These are phyloP conservation scores for Candida lessepsii DNA, from an alignment of 805 yeast species.

Conservation along the genomic window DNA sequence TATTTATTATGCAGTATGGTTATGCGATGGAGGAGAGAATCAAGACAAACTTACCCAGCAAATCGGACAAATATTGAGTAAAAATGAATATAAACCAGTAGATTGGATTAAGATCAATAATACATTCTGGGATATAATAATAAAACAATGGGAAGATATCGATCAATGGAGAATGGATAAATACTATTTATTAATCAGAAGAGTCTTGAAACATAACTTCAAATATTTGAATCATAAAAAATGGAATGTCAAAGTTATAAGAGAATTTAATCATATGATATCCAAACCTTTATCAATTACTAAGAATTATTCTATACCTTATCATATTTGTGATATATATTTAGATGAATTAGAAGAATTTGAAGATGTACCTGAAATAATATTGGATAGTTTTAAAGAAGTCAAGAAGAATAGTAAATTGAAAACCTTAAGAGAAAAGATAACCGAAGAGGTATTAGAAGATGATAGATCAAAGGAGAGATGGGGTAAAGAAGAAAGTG, in stretches of 20 bases:
- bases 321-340: constrained; percentile 81
- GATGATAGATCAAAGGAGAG: constrained; percentile 66
- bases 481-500: constrained; percentile 47
- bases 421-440: constrained; percentile 65
- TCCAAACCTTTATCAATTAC: constrained; percentile 57
- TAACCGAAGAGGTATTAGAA: constrained; percentile 60
- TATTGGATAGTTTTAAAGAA: constrained; percentile 55
- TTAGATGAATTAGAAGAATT: constrained; percentile 79
- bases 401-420: constrained; percentile 49
- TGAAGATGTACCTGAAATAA: constrained; percentile 46
- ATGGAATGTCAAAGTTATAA: constrained; percentile 55
- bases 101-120: constrained; percentile 46
- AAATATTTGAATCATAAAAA: constrained; percentile 49
- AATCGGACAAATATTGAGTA: constrained; percentile 57
- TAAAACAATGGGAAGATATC: constrained; percentile 77
- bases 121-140: constrained; percentile 80
- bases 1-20: constrained; percentile 95
- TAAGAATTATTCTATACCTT: constrained; percentile 65
- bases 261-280: constrained; percentile 44
- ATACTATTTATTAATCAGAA: constrained; percentile 75
- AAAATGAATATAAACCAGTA: constrained; percentile 32
- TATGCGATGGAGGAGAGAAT: constrained; percentile 87
- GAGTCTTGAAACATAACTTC: constrained; percentile 66
- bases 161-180: constrained; percentile 90
- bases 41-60: constrained; percentile 81